Evolutionary conservation across 768 basidiomycete species (phyloP), one percentile per base, ranked within the genome.

Genomic region (Boletus subcaerulescens): DNA sequence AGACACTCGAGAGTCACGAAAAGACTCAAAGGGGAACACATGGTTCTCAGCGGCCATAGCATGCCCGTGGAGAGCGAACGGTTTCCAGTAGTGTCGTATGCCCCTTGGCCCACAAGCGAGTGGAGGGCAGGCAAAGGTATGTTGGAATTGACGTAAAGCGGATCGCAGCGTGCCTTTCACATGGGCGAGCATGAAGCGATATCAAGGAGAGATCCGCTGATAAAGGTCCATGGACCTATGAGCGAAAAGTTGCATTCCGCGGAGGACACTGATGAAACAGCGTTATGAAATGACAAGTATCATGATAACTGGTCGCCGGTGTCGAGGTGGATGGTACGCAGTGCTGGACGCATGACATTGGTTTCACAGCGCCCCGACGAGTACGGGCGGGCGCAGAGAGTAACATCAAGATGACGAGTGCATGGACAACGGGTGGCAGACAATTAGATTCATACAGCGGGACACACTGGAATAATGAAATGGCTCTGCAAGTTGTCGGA

Each of bases 101-200:
- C 59, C 67, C 60, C 60, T 62, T 62, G 58, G 58, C 62, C 65
- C 66, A 63, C 60, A 69, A 67, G 65, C 66, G 67, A 68, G 53
- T 45, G 45, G 53, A 57, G 59, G 65, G 67, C 67, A 68, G 67
- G 67, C 50, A 63, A 55, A 45, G 60, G 67, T 61, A 63, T 69
- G 67, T 63, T 57, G 46, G 5, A 26, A 47, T 59, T 68, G 67
- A 68, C 67, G 67, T 68, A 65, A 68, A 52, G 50, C 56, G 60
- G 55, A 66, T 60, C 56, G 58, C 56, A 56, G 48, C 44, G 46
- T 56, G 62, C 41, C 54, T 2, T 56, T 56, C 62, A 59, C 62
- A 58, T 62, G 65, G 59, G 14, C 4, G 18, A 3, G 6, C 42
- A 48, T 43, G 55, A 41, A 52, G 52, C 55, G 60, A 45, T 64